Evolutionary conservation across 2,329 filamentous ascomycete species (phyloP).

Genomic region (Cercospora brassicicola): DNA sequence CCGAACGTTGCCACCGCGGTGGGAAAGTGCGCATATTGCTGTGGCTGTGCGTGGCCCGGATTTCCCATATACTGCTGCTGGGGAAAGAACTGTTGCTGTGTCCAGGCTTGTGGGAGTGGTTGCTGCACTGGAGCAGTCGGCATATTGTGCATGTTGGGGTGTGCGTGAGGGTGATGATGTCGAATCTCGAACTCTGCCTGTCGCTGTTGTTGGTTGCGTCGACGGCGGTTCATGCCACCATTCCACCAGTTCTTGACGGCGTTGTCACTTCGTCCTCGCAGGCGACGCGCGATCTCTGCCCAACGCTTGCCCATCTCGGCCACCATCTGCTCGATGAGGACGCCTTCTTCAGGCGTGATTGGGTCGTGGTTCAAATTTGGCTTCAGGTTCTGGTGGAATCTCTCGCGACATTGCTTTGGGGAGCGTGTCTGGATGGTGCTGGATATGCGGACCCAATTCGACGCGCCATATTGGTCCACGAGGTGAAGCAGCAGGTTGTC

Average conservation of each 20-base stretch:
- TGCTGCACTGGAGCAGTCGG: constrained; percentile 31
- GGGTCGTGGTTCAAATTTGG: constrained; percentile 77
- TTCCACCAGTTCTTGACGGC: constrained; percentile 99
- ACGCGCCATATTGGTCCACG: constrained; percentile 68
- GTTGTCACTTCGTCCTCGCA: constrained; percentile 87
- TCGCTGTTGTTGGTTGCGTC: constrained; percentile 44
- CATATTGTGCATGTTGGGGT: constrained; percentile 29
- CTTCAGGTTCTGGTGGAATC: constrained; percentile 90
- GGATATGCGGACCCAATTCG: constrained; percentile 90
- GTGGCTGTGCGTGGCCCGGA: constrained; percentile 25
- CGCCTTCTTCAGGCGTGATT: constrained; percentile 73
- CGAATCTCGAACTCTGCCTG: constrained; percentile 38
- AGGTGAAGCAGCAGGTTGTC: constrained; percentile 70
- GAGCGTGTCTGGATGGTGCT: constrained; percentile 72
- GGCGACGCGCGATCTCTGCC: constrained; percentile 84
- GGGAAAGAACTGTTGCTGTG: constrained; percentile 24
- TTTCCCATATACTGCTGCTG: constrained; percentile 32
- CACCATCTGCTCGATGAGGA: constrained; percentile 75
- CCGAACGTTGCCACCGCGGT: constrained; percentile 34
- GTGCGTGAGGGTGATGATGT: constrained; percentile 31
- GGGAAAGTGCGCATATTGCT: constrained; percentile 37
- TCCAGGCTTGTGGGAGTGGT: constrained; percentile 30
- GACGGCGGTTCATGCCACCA: constrained; percentile 79
- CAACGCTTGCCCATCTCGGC: constrained; percentile 78
- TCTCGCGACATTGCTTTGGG: constrained; percentile 91